A percentile compares a stretch with the other conserved stretches of the same genome.
Evolutionary conservation across 2,329 filamentous ascomycete species (phyloP).

Genomic region (Exophiala phaeomuriformis): DNA sequence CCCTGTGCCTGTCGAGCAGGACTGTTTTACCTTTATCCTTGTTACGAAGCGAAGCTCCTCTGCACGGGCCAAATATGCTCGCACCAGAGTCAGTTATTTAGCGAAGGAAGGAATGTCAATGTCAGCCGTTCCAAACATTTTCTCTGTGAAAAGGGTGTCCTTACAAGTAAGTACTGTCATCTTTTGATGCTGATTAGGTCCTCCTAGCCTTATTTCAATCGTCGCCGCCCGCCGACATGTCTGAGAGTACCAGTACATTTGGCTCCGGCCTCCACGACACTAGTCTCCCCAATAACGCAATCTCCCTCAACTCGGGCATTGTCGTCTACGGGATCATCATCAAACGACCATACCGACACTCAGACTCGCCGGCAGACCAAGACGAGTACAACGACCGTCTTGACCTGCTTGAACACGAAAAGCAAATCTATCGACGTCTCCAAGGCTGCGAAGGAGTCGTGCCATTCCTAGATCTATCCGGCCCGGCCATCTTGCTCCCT

Average conservation of each 20-base stretch:
- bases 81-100: too few relatives aligned
- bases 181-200: too few relatives aligned
- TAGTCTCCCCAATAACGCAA: constrained; percentile 1
- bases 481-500: constrained; percentile 5
- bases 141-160: too few relatives aligned
- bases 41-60: too few relatives aligned
- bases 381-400: constrained; percentile 4
- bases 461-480: constrained; percentile 9
- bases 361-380: background rate
- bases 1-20: too few relatives aligned
- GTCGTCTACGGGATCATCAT: constrained; percentile 6
- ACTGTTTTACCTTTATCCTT: too few relatives aligned
- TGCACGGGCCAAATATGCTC: too few relatives aligned
- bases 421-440: constrained; percentile 10
- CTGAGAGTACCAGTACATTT: background rate
- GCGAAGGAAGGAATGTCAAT: too few relatives aligned
- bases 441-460: constrained; percentile 6
- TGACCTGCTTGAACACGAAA: constrained; percentile 7
- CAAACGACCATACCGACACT: constrained; percentile 2
- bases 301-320: constrained; percentile 5
- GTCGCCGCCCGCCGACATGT: background rate
- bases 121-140: too few relatives aligned
- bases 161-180: too few relatives aligned
- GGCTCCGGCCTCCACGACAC: constrained; percentile 1
- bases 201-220: too few relatives aligned